Evolutionary conservation across 23 red algal genomes (phyloP), one percentile per base, ranked within the genome.

Genomic region (Agarophyton chilense): DNA sequence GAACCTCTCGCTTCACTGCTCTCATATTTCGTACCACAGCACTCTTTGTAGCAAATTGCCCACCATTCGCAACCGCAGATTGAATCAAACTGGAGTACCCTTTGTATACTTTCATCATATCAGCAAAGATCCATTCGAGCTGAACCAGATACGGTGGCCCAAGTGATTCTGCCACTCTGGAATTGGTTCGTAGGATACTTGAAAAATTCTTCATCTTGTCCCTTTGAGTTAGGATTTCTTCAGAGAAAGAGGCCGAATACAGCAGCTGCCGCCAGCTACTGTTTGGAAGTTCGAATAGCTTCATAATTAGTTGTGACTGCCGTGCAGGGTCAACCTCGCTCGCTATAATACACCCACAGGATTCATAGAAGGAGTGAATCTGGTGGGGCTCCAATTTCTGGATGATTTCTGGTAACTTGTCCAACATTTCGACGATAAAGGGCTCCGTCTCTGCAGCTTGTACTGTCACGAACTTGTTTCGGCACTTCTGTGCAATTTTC

Each of bases 401-500:
- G 40, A 98, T 92, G 55, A 93, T 98, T 7, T 95, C 93, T 56
- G 90, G 79, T 26, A 98, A 58, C 25, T 73, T 81, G 11, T 95
- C 93, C 19, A 98, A 54, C 93, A 98, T 95, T 77, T 98, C 93
- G 8, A 80, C 74, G 57, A 95, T 92, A 73, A 98, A 98, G 7
- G 96, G 81, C 31, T 78, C 52, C 18, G 54, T 67, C 81, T 98
- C 96, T 21, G 93, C 89, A 1, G 81, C 14, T 28, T 98, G 96
- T 28, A 77, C 33, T 29, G 64, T 52, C 53, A 98, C 96, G 88
- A 98, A 98, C 89, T 98, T 81, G 33, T 80, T 52, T 24, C 93
- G 75, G 60, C 96, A 98, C 67, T 95, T 96, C 51, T 98, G 90
- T 7, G 94, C 93, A 74, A 98, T 98, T 88, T 98, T 98, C 63